Evolutionary conservation across 495 filamentous ascomycete species (phyloP).

Genomic region (Schizothecium vesticola): DNA sequence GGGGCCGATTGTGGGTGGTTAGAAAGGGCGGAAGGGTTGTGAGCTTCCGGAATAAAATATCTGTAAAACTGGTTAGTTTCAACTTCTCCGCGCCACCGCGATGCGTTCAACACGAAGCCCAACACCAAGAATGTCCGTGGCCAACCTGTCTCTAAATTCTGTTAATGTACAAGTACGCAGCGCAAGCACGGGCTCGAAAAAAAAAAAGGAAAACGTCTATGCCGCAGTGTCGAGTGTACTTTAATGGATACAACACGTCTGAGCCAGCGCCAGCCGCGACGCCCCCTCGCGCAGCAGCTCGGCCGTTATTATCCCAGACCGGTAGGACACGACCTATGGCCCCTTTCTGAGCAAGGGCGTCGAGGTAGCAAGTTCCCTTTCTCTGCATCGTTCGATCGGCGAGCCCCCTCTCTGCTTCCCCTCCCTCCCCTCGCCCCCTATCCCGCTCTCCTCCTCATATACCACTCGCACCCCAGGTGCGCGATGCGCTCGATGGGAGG

Average conservation of each 20-base stretch:
- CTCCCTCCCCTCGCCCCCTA: neutral
- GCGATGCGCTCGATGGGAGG: neutral
- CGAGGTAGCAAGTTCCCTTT: neutral
- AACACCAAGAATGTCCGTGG: slow-evolving; percentile 1
- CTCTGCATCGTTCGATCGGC: neutral
- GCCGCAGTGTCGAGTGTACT: slow-evolving; percentile 29
- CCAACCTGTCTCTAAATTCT: slow-evolving; percentile 23
- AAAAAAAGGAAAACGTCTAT: slow-evolving; percentile 36
- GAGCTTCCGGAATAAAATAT: neutral
- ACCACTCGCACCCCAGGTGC: neutral
- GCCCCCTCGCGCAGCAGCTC: neutral
- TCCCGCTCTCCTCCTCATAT: neutral
- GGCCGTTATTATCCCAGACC: neutral
- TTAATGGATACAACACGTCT: slow-evolving; percentile 35
- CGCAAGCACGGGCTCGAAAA: slow-evolving; percentile 24
- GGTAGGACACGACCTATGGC: neutral
- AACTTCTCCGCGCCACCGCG: neutral
- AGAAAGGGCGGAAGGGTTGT: neutral
- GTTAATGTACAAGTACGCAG: slow-evolving; percentile 43
- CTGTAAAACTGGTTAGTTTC: neutral
- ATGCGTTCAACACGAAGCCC: neutral
- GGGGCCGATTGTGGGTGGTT: neutral
- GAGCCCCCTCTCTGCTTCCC: neutral
- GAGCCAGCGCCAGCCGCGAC: slow-evolving; percentile 6
- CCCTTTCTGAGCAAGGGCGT: neutral